phyloP scores from a whole-genome alignment of 163 green algal species.

The Volvox carteri region DNA sequence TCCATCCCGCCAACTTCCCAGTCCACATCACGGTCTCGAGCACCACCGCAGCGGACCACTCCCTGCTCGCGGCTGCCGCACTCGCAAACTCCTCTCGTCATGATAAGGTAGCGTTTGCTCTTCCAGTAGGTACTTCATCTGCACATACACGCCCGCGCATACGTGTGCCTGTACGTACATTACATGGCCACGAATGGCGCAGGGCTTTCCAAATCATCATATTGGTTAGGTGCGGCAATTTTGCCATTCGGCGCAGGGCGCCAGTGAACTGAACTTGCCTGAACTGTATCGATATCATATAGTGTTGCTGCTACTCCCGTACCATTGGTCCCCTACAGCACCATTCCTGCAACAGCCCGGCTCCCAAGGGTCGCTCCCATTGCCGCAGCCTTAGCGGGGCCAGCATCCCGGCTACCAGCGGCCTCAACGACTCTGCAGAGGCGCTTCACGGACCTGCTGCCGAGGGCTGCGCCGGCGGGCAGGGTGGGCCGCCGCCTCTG shows the following conservation, averaged over 20 bases:
- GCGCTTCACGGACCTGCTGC: background rate
- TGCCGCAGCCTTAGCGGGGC: slow-evolving; percentile 16
- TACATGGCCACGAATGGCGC: too few relatives aligned
- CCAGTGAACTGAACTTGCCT: too few relatives aligned
- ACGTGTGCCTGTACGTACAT: too few relatives aligned
- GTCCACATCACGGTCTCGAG: background rate
- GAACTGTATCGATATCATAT: too few relatives aligned
- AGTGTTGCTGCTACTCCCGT: background rate
- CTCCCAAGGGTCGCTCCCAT: slow-evolving; percentile 1
- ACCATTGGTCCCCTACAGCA: background rate
- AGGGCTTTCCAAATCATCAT: too few relatives aligned
- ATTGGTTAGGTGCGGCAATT: too few relatives aligned
- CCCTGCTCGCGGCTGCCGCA: slow-evolving; percentile 1
- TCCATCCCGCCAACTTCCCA: background rate
- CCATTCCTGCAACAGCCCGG: background rate
- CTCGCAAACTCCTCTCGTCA: background rate
- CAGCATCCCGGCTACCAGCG: background rate
- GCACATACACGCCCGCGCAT: too few relatives aligned
- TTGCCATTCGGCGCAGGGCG: too few relatives aligned
- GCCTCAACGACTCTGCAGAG: slow-evolving; percentile 26
- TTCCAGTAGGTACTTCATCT: too few relatives aligned
- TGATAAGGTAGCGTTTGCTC: background rate
- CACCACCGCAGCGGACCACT: slow-evolving; percentile 6
- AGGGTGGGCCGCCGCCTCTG: background rate
- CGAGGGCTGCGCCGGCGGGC: background rate